Conservation (phyloP, 805 yeast species). For the Lachancea kluyveri region DNA sequence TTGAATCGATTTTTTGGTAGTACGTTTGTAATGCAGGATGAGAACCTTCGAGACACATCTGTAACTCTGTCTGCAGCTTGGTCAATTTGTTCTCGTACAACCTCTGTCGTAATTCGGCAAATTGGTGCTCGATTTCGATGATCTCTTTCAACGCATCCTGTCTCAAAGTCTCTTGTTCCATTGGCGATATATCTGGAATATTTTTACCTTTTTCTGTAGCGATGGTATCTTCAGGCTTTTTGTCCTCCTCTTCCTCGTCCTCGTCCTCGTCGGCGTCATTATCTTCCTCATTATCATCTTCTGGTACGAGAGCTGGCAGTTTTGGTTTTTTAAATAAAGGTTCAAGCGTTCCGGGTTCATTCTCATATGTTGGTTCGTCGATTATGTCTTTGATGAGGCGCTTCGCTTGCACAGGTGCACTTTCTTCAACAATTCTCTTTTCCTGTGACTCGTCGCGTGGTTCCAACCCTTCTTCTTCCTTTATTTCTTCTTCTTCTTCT, state of each 20-base stretch:
- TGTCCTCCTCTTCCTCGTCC: constrained; percentile 5
- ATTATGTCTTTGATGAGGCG: constrained; percentile 9
- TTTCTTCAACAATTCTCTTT: constrained; percentile 6
- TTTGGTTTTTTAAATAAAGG: constrained; percentile 8
- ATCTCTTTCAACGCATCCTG: constrained; percentile 46
- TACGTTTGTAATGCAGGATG: constrained; percentile 85
- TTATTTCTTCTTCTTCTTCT: constrained; percentile 9
- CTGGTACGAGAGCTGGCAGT: constrained; percentile 4
- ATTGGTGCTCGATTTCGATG: constrained; percentile 75
- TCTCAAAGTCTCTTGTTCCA: constrained; percentile 26
- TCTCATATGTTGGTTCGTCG: constrained; percentile 1
- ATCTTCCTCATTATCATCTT: constrained; percentile 9
- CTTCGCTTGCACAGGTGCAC: constrained; percentile 10
- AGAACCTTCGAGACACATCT: constrained; percentile 79
- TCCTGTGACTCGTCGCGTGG: not conserved
- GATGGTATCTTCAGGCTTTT: constrained; percentile 1
- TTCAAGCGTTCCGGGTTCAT: not conserved
- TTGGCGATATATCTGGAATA: no score
- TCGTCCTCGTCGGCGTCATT: constrained; percentile 10
- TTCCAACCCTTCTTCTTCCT: not conserved
- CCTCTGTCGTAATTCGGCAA: constrained; percentile 79
- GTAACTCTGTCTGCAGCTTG: constrained; percentile 73
- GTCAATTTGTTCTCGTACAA: constrained; percentile 78
- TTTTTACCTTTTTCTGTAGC: constrained; percentile 3
- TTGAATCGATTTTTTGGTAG: constrained; percentile 62